These are phyloP conservation scores for Amaranthus palmeri DNA, from an alignment of 148 eudicot genomes.

Conservation along the genomic window DNA sequence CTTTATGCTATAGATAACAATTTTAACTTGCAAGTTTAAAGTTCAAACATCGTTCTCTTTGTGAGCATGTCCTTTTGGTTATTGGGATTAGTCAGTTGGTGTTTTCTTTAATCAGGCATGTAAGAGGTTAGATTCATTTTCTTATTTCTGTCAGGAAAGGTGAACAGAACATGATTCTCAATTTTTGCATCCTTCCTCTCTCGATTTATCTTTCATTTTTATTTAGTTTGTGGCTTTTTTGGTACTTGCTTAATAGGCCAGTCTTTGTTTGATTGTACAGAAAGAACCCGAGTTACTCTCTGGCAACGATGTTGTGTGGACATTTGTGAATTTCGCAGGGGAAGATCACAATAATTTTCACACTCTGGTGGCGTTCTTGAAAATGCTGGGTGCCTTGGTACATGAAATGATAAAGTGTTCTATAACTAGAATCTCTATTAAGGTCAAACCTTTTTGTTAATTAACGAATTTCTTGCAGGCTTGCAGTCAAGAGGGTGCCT, in stretches of 20 bases:
- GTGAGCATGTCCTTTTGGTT: background rate
- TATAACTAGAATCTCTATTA: background rate
- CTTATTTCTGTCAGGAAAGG: too few species aligned
- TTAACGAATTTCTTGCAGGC: slow-evolving; percentile 46
- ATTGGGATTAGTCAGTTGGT: background rate
- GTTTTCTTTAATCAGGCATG: background rate
- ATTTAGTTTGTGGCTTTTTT: background rate
- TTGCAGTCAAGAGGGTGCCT: slow-evolving; percentile 81
- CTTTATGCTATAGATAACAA: background rate
- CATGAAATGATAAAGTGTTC: slow-evolving; percentile 13
- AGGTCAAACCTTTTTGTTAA: slow-evolving; percentile 6
- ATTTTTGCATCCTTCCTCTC: background rate
- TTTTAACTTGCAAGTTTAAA: too few species aligned
- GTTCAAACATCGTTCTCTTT: background rate
- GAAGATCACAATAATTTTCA: slow-evolving; percentile 93
- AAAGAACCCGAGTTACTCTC: slow-evolving; percentile 92
- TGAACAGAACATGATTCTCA: background rate
- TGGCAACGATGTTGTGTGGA: slow-evolving; percentile 95
- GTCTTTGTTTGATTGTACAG: slow-evolving; percentile 30
- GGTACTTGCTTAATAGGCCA: background rate
- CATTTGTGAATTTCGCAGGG: slow-evolving; percentile 90
- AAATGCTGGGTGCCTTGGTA: slow-evolving; percentile 90
- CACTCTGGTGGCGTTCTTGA: slow-evolving; percentile 87
- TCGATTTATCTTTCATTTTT: background rate
- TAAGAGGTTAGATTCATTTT: background rate